phyloP scores from a whole-genome alignment of 2,329 filamentous ascomycete genomes.

The Onygena corvina region DNA sequence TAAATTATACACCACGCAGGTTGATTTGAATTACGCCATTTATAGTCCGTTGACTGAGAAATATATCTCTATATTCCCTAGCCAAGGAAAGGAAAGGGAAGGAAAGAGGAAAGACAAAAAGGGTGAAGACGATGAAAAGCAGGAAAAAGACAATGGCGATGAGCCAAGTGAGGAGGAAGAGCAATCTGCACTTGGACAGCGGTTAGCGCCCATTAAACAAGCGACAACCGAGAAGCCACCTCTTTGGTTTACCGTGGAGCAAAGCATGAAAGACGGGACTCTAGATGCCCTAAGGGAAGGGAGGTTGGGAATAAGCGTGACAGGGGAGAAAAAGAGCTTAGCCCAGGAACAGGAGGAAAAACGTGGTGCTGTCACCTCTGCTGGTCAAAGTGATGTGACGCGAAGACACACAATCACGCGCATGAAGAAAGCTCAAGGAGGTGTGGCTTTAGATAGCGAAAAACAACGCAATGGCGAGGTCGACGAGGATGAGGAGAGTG shows the following conservation, averaged over 20 bases:
- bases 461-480: conserved; percentile 10
- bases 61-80: conserved; percentile 46
- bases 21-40: conserved; percentile 51
- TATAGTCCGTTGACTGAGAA: conserved; percentile 50
- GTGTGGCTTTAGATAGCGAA: not conserved
- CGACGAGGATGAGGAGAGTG: conserved; percentile 16
- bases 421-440: not conserved
- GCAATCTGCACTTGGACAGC: conserved; percentile 14
- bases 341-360: not conserved
- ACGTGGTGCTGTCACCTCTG: not conserved
- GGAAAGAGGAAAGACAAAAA: conserved; percentile 5
- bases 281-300: conserved; percentile 34
- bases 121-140: not conserved
- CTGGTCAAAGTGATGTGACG: not conserved
- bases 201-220: conserved; percentile 15
- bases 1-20: conserved; percentile 39
- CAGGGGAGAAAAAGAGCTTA: conserved; percentile 14
- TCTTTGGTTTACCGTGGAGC: conserved; percentile 36
- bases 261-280: conserved; percentile 33
- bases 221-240: conserved; percentile 25
- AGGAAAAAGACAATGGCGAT: conserved; percentile 6
- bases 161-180: conserved; percentile 9
- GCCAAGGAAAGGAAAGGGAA: conserved; percentile 19
- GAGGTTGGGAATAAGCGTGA: conserved; percentile 24
- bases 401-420: not conserved